Evolutionary conservation across 441 rosid genomes (phyloP).

Genomic region (Euphorbia schlechtendalii): DNA sequence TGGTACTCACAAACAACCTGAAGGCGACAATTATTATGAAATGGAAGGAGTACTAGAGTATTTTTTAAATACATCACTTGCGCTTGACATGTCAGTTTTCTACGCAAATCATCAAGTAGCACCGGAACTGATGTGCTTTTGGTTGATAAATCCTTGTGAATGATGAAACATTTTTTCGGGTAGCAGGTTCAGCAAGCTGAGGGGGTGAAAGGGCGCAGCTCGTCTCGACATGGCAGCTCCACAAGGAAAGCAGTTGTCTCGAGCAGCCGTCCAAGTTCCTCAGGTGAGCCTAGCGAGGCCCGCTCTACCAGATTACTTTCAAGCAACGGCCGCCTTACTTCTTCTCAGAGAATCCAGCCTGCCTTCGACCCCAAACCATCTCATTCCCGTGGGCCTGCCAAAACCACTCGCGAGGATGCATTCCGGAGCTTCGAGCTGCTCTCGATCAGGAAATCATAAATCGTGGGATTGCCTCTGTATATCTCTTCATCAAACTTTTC

Average conservation of each 20-base stretch:
- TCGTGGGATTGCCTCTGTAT: conserved; percentile 21
- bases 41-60: too few species aligned
- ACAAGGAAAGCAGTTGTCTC: conserved; percentile 53
- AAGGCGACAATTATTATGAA: too few species aligned
- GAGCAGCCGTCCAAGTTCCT: conserved; percentile 72
- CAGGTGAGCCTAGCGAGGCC: conserved; percentile 60
- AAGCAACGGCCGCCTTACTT: conserved; percentile 47
- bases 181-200: conserved; percentile 50
- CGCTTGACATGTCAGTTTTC: too few species aligned
- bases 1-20: too few species aligned
- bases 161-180: conserved; percentile 3
- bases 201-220: conserved; percentile 49
- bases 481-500: too few species aligned
- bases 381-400: conserved; percentile 45
- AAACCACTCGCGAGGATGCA: conserved; percentile 51
- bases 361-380: conserved; percentile 52
- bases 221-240: conserved; percentile 70
- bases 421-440: conserved; percentile 84
- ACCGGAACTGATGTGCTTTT: too few species aligned
- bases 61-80: too few species aligned
- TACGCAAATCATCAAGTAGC: too few species aligned
- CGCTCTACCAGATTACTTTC: conserved; percentile 56
- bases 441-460: conserved; percentile 53
- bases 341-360: conserved; percentile 60
- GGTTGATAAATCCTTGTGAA: not conserved